phyloP scores from a whole-genome alignment of 2,329 filamentous ascomycete species.

The Fusarium papillatum region DNA sequence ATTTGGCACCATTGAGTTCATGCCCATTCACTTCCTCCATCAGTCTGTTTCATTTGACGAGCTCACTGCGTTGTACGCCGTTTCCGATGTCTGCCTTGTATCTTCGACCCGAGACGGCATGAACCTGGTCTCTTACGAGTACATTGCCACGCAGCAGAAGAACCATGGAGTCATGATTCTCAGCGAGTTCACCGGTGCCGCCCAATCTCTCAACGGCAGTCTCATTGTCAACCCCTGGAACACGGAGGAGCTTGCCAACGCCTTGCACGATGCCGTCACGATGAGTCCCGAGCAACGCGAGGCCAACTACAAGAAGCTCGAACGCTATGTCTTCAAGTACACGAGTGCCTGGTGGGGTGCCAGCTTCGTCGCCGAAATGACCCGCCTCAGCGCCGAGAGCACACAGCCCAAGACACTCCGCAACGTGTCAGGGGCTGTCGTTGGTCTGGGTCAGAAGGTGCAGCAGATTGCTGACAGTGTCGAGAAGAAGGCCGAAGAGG shows the following conservation, averaged over 20 bases:
- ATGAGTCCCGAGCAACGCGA: constrained; percentile 92
- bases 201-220: constrained; percentile 93
- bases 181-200: constrained; percentile 96
- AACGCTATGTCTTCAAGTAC: constrained; percentile 97
- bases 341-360: constrained; percentile 98
- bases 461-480: constrained; percentile 37
- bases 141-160: constrained; percentile 93
- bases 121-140: constrained; percentile 99
- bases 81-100: constrained; percentile 92
- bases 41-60: constrained; percentile 97
- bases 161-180: constrained; percentile 95
- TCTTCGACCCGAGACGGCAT: constrained; percentile 98
- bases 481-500: constrained; percentile 35
- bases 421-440: constrained; percentile 56
- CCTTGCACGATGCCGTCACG: constrained; percentile 96
- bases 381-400: constrained; percentile 59
- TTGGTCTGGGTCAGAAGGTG: constrained; percentile 47
- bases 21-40: constrained; percentile 99
- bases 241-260: constrained; percentile 92
- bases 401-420: constrained; percentile 55
- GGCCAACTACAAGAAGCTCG: constrained; percentile 90
- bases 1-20: constrained; percentile 97
- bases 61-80: constrained; percentile 91
- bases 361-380: constrained; percentile 90
- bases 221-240: constrained; percentile 99